Percentiles rank a stretch among this genome's conserved stretches.
Conservation (phyloP, 768 basidiomycete species). For the Auricularia sp. region DNA sequence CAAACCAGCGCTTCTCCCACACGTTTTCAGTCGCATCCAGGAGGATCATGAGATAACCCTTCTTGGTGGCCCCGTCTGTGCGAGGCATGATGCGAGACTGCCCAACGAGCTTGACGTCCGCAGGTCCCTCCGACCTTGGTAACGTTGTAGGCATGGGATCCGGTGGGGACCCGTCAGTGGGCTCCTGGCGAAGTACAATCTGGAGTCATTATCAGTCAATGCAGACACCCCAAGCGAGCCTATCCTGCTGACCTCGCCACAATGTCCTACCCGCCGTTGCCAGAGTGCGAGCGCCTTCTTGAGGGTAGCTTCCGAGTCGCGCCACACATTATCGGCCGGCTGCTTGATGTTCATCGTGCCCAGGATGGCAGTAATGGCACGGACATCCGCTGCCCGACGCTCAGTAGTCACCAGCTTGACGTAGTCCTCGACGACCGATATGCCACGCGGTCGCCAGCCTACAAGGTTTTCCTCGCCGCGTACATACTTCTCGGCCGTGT, state of each 20-base stretch:
- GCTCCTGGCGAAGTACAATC: constrained; percentile 73
- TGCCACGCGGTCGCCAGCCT: constrained; percentile 79
- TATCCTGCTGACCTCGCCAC: constrained; percentile 49
- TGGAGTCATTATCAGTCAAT: constrained; percentile 24
- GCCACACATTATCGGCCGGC: constrained; percentile 48
- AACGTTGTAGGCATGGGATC: constrained; percentile 22
- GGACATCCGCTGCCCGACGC: constrained; percentile 76
- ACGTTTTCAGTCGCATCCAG: constrained; percentile 66
- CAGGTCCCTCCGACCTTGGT: constrained; percentile 31
- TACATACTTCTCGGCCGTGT: constrained; percentile 93
- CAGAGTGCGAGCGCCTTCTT: constrained; percentile 65
- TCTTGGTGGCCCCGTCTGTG: constrained; percentile 78
- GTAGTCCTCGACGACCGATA: constrained; percentile 85
- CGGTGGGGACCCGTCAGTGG: constrained; percentile 44
- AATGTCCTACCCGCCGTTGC: constrained; percentile 73
- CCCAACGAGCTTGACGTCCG: constrained; percentile 58
- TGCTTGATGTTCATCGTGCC: constrained; percentile 7
- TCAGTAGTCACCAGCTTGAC: constrained; percentile 61
- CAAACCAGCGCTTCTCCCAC: constrained; percentile 84
- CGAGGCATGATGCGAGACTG: constrained; percentile 58
- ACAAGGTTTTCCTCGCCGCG: constrained; percentile 80
- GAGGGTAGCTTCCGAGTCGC: constrained; percentile 48
- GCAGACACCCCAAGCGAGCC: neutral
- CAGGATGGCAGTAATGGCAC: constrained; percentile 74
- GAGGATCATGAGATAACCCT: constrained; percentile 72